Percentiles rank a stretch among this genome's conserved stretches.
These are phyloP conservation scores for Astrocystis sublimbata DNA, from an alignment of 495 filamentous ascomycete genomes.

Conservation along the genomic window DNA sequence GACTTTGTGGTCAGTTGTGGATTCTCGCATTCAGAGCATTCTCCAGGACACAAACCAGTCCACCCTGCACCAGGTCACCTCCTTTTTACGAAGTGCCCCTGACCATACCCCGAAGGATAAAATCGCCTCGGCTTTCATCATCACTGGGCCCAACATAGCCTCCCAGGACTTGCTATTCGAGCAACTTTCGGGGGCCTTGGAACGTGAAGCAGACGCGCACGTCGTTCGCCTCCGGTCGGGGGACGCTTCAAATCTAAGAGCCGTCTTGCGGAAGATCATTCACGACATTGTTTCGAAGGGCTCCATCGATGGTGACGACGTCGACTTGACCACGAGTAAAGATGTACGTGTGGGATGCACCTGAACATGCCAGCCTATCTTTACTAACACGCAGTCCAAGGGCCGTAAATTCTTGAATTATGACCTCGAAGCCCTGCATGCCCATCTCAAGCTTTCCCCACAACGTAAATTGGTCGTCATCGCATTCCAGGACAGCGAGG, in stretches of 20 bases:
- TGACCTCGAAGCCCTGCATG: conserved; percentile 79
- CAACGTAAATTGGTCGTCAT: conserved; percentile 69
- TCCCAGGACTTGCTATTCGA: conserved; percentile 72
- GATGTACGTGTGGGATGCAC: conserved; percentile 43
- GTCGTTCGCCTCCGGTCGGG: conserved; percentile 74
- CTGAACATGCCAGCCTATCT: neutral
- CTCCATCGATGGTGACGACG: conserved; percentile 53
- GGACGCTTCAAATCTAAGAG: conserved; percentile 81
- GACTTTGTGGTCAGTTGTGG: conserved; percentile 65
- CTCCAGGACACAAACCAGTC: conserved; percentile 62
- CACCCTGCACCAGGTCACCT: conserved; percentile 62
- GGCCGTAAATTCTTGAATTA: conserved; percentile 81
- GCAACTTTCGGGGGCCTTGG: conserved; percentile 60
- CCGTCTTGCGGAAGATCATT: conserved; percentile 79
- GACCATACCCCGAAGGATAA: conserved; percentile 37
- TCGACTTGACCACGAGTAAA: conserved; percentile 47
- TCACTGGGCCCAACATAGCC: conserved; percentile 83
- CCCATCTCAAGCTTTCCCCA: conserved; percentile 55
- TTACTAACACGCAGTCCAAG: conserved; percentile 35
- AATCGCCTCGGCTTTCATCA: conserved; percentile 78
- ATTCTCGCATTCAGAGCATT: conserved; percentile 62
- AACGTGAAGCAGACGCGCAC: conserved; percentile 47
- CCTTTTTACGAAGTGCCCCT: conserved; percentile 62
- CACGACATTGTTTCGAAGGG: conserved; percentile 53
- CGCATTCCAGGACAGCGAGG: conserved; percentile 88